phyloP scores from a whole-genome alignment of 2,329 filamentous ascomycete genomes.

The Aspergillus arachidicola region DNA sequence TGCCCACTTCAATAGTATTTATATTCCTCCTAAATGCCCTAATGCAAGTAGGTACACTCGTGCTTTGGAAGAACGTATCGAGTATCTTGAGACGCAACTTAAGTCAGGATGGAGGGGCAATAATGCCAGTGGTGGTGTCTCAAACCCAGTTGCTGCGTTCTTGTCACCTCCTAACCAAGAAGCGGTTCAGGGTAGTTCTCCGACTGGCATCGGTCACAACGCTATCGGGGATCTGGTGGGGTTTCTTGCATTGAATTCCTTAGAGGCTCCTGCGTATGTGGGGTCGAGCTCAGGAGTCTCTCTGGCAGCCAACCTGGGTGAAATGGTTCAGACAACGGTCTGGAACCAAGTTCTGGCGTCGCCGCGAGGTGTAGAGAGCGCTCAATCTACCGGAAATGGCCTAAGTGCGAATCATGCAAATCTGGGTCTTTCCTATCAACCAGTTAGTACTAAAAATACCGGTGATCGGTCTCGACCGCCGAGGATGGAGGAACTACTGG shows the following conservation, averaged over 20 bases:
- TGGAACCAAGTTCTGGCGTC: conserved; percentile 54
- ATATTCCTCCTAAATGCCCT: background rate
- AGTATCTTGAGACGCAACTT: conserved; percentile 44
- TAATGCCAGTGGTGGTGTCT: conserved; percentile 17
- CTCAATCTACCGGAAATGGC: conserved; percentile 20
- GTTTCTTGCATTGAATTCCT: conserved; percentile 49
- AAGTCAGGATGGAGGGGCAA: conserved; percentile 20
- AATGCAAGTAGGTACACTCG: conserved; percentile 42
- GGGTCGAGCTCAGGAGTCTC: conserved; percentile 54
- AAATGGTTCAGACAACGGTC: conserved; percentile 58
- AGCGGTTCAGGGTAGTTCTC: conserved; percentile 18
- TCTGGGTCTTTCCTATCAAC: conserved; percentile 20
- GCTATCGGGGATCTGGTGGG: conserved; percentile 51
- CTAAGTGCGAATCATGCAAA: conserved; percentile 5
- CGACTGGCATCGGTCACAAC: conserved; percentile 35
- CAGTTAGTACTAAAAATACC: conserved; percentile 14
- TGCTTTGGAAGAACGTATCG: conserved; percentile 46
- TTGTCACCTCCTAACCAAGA: conserved; percentile 27
- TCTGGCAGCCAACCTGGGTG: conserved; percentile 53
- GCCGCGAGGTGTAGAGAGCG: conserved; percentile 21
- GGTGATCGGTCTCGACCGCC: conserved; percentile 32
- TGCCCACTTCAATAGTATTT: background rate
- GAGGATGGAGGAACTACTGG: conserved; percentile 46
- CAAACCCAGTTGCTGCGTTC: conserved; percentile 25
- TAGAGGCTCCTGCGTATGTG: conserved; percentile 53